These are phyloP conservation scores for Lentinula boryana DNA, from an alignment of 768 basidiomycete species.

Conservation along the genomic window DNA sequence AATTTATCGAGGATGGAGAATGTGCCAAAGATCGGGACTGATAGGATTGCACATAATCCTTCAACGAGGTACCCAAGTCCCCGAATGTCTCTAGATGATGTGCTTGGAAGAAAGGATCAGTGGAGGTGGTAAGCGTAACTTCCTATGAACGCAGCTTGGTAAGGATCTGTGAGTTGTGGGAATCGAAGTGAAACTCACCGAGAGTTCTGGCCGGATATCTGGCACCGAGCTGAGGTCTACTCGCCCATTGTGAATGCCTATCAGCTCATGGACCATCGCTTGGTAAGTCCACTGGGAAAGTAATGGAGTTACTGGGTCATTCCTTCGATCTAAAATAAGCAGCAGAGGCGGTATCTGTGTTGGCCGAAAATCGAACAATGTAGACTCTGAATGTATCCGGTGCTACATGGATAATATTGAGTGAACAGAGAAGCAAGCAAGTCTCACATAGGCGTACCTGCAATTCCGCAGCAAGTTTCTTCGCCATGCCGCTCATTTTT, in stretches of 20 bases:
- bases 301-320: constrained; percentile 95
- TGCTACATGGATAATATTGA: constrained; percentile 39
- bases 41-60: constrained; percentile 91
- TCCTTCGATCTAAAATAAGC: constrained; percentile 89
- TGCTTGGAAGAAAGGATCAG: constrained; percentile 90
- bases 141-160: constrained; percentile 46
- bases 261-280: constrained; percentile 96
- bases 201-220: constrained; percentile 80
- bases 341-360: constrained; percentile 86
- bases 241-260: constrained; percentile 91
- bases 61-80: constrained; percentile 87
- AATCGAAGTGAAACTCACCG: constrained; percentile 51
- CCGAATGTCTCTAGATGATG: constrained; percentile 93
- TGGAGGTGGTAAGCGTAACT: constrained; percentile 85
- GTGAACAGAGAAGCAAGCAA: background rate
- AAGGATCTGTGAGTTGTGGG: constrained; percentile 3
- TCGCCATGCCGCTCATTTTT: constrained; percentile 87
- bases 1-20: constrained; percentile 79
- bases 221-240: constrained; percentile 82
- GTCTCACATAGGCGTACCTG: constrained; percentile 43
- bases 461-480: constrained; percentile 81
- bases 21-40: constrained; percentile 77
- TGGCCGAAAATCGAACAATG: constrained; percentile 87
- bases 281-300: constrained; percentile 99
- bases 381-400: constrained; percentile 71